A percentile compares a stretch with the other conserved stretches of the same genome.
phyloP scores from a whole-genome alignment of 2,329 filamentous ascomycete species.

The Lachnellula suecica region DNA sequence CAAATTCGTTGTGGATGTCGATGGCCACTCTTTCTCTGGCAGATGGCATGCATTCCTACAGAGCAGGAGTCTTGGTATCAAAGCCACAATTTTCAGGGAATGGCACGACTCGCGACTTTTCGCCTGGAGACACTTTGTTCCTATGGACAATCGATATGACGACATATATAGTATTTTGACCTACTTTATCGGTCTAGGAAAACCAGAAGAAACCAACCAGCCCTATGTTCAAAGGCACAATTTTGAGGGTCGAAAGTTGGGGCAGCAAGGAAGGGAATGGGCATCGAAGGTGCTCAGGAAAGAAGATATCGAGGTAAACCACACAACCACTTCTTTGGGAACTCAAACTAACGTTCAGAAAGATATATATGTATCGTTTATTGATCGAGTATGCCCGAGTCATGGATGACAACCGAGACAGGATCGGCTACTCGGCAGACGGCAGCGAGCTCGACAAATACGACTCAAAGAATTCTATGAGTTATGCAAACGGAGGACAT shows the following conservation, averaged over 20 bases:
- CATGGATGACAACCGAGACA: slow-evolving; percentile 37
- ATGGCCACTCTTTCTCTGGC: slow-evolving; percentile 71
- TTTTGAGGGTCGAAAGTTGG: slow-evolving; percentile 63
- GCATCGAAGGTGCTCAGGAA: slow-evolving; percentile 67
- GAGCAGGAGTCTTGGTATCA: slow-evolving; percentile 70
- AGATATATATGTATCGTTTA: slow-evolving; percentile 63
- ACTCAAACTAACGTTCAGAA: slow-evolving; percentile 4
- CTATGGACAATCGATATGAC: slow-evolving; percentile 71
- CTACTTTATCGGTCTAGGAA: slow-evolving; percentile 66
- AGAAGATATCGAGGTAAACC: slow-evolving; percentile 71
- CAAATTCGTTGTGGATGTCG: slow-evolving; percentile 75
- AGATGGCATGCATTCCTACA: slow-evolving; percentile 69
- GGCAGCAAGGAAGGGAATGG: slow-evolving; percentile 67
- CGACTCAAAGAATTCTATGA: slow-evolving; percentile 23
- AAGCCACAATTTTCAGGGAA: slow-evolving; percentile 75
- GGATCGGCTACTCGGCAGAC: slow-evolving; percentile 33
- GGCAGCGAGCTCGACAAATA: slow-evolving; percentile 33
- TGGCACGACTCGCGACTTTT: slow-evolving; percentile 77
- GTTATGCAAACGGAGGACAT: slow-evolving; percentile 14
- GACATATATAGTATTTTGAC: slow-evolving; percentile 74
- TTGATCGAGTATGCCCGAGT: slow-evolving; percentile 60
- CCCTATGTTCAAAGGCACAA: slow-evolving; percentile 40
- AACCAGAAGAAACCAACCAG: slow-evolving; percentile 39
- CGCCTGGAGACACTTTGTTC: slow-evolving; percentile 79
- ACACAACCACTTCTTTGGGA: slow-evolving; percentile 26